Evolutionary conservation across 2,329 filamentous ascomycete genomes (phyloP).

Genomic region (Orbilia oligospora): DNA sequence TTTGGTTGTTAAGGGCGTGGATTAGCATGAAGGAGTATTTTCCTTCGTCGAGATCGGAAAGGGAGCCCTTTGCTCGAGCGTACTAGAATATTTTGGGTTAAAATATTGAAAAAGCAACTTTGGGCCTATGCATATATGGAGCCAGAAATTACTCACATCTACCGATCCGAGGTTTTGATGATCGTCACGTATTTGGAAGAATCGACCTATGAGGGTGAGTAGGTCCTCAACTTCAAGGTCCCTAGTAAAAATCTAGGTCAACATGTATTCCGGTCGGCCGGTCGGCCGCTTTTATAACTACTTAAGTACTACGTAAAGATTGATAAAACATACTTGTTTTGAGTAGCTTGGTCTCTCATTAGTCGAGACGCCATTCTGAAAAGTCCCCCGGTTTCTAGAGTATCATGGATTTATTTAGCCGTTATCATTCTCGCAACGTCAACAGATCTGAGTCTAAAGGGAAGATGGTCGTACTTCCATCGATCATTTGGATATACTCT

Average conservation of each 20-base stretch:
- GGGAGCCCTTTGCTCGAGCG: constrained; percentile 19
- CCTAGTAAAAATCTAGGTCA: too few relatives aligned
- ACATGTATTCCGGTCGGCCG: too few relatives aligned
- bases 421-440: neutral
- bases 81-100: constrained; percentile 17
- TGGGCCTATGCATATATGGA: too few relatives aligned
- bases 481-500: constrained; percentile 47
- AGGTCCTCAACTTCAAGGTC: constrained; percentile 37
- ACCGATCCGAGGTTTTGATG: constrained; percentile 32
- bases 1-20: constrained; percentile 20
- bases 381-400: constrained; percentile 40
- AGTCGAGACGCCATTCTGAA: constrained; percentile 43
- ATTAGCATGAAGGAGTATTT: constrained; percentile 49
- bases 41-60: constrained; percentile 49
- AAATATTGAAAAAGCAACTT: neutral
- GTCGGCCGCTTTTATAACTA: too few relatives aligned
- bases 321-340: constrained; percentile 33
- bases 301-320: too few relatives aligned
- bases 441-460: neutral
- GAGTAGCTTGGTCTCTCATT: constrained; percentile 32
- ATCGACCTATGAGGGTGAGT: constrained; percentile 36
- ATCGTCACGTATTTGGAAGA: constrained; percentile 51
- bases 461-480: constrained; percentile 51
- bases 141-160: constrained; percentile 33
- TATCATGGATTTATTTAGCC: neutral